phyloP scores from a whole-genome alignment of 2,329 filamentous ascomycete species.

The Trichothecium sympodiale region DNA sequence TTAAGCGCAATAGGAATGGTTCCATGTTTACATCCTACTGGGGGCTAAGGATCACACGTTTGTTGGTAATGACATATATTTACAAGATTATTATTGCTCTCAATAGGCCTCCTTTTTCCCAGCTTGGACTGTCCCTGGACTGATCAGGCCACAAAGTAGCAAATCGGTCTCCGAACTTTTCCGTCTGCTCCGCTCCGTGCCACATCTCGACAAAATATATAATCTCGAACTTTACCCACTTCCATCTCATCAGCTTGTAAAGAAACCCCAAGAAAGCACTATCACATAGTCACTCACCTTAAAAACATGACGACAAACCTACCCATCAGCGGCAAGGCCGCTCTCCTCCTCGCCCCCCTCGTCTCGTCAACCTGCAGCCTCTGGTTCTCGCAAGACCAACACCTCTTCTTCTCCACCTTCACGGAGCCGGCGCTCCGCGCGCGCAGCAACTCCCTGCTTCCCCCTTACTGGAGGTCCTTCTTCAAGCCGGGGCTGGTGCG shows the following conservation, averaged over 20 bases:
- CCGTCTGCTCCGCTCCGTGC: neutral
- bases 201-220: too few species aligned
- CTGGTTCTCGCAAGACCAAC: constrained; percentile 32
- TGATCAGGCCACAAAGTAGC: constrained; percentile 1
- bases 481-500: constrained; percentile 23
- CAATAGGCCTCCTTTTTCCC: too few species aligned
- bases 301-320: constrained; percentile 22
- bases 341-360: constrained; percentile 31
- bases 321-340: constrained; percentile 22
- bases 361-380: constrained; percentile 35
- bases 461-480: constrained; percentile 29
- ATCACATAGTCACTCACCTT: too few species aligned
- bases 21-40: too few species aligned
- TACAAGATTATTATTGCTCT: too few species aligned
- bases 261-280: too few species aligned
- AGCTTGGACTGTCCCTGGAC: too few species aligned
- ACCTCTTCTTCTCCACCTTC: constrained; percentile 24
- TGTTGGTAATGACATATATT: too few species aligned
- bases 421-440: constrained; percentile 11
- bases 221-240: too few species aligned
- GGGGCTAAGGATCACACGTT: too few species aligned
- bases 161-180: neutral
- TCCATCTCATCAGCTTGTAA: too few species aligned
- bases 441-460: constrained; percentile 24
- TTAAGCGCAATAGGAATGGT: too few species aligned